These are phyloP conservation scores for Cyclostephanos tholiformis DNA, from an alignment of 108 stramenopile species.

Conservation along the genomic window DNA sequence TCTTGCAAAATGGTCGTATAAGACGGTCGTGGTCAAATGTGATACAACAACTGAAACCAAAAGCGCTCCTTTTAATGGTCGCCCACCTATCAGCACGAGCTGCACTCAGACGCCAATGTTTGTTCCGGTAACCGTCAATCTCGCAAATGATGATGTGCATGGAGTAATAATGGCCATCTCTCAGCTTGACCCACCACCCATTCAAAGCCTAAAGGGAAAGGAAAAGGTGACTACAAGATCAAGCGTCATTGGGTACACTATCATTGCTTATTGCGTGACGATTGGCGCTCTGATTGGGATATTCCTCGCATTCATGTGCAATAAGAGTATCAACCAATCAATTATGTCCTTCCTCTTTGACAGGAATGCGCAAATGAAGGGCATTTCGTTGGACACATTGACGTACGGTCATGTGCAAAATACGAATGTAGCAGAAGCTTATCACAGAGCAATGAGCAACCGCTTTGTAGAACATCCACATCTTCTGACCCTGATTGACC, in stretches of 20 bases:
- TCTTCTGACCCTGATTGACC: conserved; percentile 91
- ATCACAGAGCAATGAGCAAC: conserved; percentile 86
- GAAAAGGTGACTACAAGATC: conserved; percentile 19
- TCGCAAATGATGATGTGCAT: conserved; percentile 66
- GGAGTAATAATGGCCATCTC: conserved; percentile 89
- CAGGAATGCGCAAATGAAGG: conserved; percentile 64
- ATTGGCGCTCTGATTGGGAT: conserved; percentile 82
- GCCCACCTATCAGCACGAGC: conserved; percentile 23
- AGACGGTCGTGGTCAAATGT: conserved; percentile 52
- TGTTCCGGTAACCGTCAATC: conserved; percentile 69
- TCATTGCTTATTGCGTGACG: conserved; percentile 77
- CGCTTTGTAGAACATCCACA: conserved; percentile 90
- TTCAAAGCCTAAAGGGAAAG: conserved; percentile 29
- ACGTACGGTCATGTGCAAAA: conserved; percentile 78
- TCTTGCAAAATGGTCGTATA: conserved; percentile 81
- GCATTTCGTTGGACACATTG: conserved; percentile 85
- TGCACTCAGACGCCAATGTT: conserved; percentile 51
- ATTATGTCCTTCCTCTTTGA: conserved; percentile 63
- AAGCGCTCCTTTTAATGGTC: conserved; percentile 28
- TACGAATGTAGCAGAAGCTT: conserved; percentile 78
- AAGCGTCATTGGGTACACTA: conserved; percentile 65
- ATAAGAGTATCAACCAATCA: conserved; percentile 65
- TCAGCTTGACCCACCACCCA: conserved; percentile 60
- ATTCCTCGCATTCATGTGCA: conserved; percentile 78
- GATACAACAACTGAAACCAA: conserved; percentile 34